Base-by-base conservation (phyloP, 2,329 filamentous ascomycete species). In the Diaporthe humulicola region DNA sequence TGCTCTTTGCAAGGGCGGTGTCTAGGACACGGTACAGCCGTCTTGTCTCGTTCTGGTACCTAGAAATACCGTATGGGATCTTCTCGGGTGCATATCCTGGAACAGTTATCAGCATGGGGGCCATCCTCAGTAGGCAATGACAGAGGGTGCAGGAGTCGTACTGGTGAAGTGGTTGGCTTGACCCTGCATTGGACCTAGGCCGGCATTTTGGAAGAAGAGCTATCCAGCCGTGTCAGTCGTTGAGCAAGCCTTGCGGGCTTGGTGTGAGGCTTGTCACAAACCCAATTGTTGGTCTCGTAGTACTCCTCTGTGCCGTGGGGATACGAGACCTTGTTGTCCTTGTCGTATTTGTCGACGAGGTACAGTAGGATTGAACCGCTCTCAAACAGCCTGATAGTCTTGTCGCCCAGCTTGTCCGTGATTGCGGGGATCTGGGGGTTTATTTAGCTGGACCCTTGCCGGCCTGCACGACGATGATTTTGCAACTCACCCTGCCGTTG, bases 1-100 rank as follows among this genome's bases (percentile, higher is more conserved):
- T 81, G 7, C 88, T 88, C 79, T 88, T 87, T 76, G 85, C 82
- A 57, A 98, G 90, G 73, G 95, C 92, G 64, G 89, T 90, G 80
- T 98, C 92, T 75, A 98, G 86, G 28, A 95, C 93, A 70, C 91
- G 88, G 85, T 97, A 98, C 2, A 98, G 87, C 19, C 95, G 92
- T n/a, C 93, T 89, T 0, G 93, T 95, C 85, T 98, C 95, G 81
- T 95, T 97, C 81, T 88, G 86, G 85, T 98, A 98, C 64, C 95
- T 90, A 80, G 94, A 91, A 73, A 97, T 91, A 76, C 93, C 95
- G 82, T 98, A 98, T 80, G 92, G 87, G 79, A 98, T 96, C 82
- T 90, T 91, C 82, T 96, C 93, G 0, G 94, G 94, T 1, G 95
- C 95, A 80, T 98, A 97, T 73, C 87, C 88, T 90, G 74, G 36